phyloP scores from a whole-genome alignment of 805 yeast species.

The Wickerhamomyces sydowiorum region DNA sequence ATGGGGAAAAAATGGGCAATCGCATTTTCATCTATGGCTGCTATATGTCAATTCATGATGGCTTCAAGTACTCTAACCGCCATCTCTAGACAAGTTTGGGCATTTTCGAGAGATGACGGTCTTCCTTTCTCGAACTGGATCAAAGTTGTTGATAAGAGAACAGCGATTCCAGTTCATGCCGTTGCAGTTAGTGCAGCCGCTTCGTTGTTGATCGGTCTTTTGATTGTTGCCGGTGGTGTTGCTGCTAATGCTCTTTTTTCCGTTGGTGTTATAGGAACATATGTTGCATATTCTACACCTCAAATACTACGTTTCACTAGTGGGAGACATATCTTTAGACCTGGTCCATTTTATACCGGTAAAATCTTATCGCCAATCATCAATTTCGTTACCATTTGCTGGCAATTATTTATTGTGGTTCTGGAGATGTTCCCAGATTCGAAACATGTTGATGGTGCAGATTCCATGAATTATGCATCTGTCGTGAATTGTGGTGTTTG shows the following conservation, averaged over 20 bases:
- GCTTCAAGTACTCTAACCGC: slow-evolving; percentile 57
- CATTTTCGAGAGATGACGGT: slow-evolving; percentile 72
- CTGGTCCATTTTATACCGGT: slow-evolving; percentile 68
- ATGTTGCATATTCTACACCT: slow-evolving; percentile 36
- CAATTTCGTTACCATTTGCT: slow-evolving; percentile 41
- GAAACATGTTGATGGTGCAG: slow-evolving; percentile 25
- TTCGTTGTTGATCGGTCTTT: slow-evolving; percentile 32
- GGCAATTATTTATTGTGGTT: slow-evolving; percentile 47
- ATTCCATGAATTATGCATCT: slow-evolving; percentile 65
- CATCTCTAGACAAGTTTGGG: slow-evolving; percentile 65
- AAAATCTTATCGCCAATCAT: slow-evolving; percentile 37
- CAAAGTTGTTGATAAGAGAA: slow-evolving; percentile 49
- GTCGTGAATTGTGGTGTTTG: slow-evolving; percentile 61
- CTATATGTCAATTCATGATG: slow-evolving; percentile 60
- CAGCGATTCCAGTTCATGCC: slow-evolving; percentile 64
- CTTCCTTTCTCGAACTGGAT: slow-evolving; percentile 54
- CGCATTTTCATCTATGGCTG: slow-evolving; percentile 55
- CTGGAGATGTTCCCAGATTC: slow-evolving; percentile 57
- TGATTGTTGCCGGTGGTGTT: slow-evolving; percentile 34
- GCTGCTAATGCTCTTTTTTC: slow-evolving; percentile 42
- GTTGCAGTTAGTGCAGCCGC: slow-evolving; percentile 37
- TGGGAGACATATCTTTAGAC: slow-evolving; percentile 47
- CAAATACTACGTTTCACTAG: slow-evolving; percentile 33
- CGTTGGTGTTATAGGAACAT: slow-evolving; percentile 37
- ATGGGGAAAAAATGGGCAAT: slow-evolving; percentile 64